These are phyloP conservation scores for Cucurbitaria berberidis DNA, from an alignment of 2,329 filamentous ascomycete species.

Conservation along the genomic window DNA sequence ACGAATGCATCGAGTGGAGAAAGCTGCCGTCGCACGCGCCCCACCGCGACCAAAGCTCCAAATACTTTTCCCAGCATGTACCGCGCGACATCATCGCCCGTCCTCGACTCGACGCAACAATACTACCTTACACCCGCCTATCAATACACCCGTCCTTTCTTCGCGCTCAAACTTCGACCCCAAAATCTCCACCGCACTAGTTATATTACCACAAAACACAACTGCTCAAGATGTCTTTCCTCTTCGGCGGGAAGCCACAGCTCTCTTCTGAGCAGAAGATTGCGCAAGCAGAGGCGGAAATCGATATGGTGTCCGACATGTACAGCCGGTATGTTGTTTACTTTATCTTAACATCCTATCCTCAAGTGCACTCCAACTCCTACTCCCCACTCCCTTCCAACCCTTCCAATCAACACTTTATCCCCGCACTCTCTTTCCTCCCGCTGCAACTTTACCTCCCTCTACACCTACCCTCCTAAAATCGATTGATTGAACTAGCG, in stretches of 20 bases:
- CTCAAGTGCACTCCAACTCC: background rate
- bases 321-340: slow-evolving; percentile 78
- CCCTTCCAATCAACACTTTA: background rate
- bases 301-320: slow-evolving; percentile 97
- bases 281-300: slow-evolving; percentile 92
- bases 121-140: background rate
- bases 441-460: background rate
- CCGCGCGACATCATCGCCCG: slow-evolving; percentile 7
- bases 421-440: background rate
- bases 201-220: background rate
- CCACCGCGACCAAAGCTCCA: slow-evolving; percentile 12
- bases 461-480: background rate
- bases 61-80: slow-evolving; percentile 7
- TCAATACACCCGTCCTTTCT: background rate
- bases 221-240: slow-evolving; percentile 42
- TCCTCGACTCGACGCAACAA: background rate
- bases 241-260: slow-evolving; percentile 72
- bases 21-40: slow-evolving; percentile 9
- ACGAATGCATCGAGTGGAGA: too few species aligned
- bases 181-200: too few species aligned
- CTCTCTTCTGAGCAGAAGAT: slow-evolving; percentile 97
- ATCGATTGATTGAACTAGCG: slow-evolving; percentile 3
- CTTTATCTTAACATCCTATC: background rate
- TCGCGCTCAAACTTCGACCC: background rate
- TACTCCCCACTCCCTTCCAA: background rate